These are phyloP conservation scores for Hypoxylon fuscum DNA, from an alignment of 495 filamentous ascomycete species.

Conservation along the genomic window DNA sequence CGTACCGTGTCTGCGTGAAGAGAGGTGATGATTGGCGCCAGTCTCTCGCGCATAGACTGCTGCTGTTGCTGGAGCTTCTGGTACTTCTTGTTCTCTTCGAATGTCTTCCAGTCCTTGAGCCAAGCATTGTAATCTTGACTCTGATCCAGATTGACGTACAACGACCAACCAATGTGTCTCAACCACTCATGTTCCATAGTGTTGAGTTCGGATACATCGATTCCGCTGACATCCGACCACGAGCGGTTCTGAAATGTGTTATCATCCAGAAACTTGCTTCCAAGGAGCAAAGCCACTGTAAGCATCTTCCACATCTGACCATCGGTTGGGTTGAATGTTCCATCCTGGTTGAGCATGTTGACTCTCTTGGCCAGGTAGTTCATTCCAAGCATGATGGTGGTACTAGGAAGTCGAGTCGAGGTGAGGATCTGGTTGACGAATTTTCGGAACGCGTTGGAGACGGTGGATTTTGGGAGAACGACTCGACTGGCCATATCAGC, in stretches of 20 bases:
- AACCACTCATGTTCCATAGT: slow-evolving; percentile 93
- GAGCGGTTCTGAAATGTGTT: slow-evolving; percentile 99
- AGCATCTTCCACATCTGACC: slow-evolving; percentile 90
- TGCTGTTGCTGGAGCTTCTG: slow-evolving; percentile 56
- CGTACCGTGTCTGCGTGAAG: slow-evolving; percentile 69
- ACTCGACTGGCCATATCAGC: slow-evolving; percentile 88
- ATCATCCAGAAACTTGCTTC: slow-evolving; percentile 98
- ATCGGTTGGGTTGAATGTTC: slow-evolving; percentile 66
- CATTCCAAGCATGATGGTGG: slow-evolving; percentile 92
- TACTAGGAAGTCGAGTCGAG: slow-evolving; percentile 92
- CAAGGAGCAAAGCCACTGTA: slow-evolving; percentile 85
- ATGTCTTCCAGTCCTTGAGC: slow-evolving; percentile 84
- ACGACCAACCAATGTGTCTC: slow-evolving; percentile 79
- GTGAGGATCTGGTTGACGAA: slow-evolving; percentile 94
- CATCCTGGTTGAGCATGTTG: slow-evolving; percentile 71
- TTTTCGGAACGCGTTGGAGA: slow-evolving; percentile 86
- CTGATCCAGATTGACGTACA: slow-evolving; percentile 87
- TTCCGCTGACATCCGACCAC: slow-evolving; percentile 97
- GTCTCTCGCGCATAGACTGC: slow-evolving; percentile 50
- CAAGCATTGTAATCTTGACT: slow-evolving; percentile 85
- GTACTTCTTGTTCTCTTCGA: slow-evolving; percentile 69
- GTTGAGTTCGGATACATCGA: slow-evolving; percentile 87
- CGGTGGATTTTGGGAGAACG: slow-evolving; percentile 70
- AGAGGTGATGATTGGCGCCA: slow-evolving; percentile 68
- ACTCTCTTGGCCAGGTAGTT: slow-evolving; percentile 87